phyloP scores from a whole-genome alignment of 441 rosid genomes.

The Adansonia rubrostipa region DNA sequence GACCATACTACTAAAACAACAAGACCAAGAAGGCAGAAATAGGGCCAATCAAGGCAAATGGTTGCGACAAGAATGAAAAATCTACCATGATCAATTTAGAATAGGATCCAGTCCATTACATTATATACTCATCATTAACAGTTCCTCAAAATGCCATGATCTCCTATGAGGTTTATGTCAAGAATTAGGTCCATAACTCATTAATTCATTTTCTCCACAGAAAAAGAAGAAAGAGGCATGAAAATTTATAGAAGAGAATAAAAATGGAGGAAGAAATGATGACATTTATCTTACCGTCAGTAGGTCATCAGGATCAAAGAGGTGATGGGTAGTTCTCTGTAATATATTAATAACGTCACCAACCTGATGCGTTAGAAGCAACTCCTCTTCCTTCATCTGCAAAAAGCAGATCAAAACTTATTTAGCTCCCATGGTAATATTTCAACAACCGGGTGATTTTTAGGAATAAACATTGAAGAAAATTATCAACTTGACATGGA shows the following conservation, averaged over 20 bases:
- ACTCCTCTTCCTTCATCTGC: conserved; percentile 93
- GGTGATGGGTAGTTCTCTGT: conserved; percentile 87
- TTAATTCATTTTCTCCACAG: neutral
- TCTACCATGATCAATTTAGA: neutral
- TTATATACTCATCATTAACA: neutral
- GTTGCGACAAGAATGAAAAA: neutral
- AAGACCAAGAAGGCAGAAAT: neutral
- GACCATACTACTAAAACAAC: neutral
- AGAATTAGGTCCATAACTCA: neutral
- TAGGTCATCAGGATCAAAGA: conserved; percentile 93
- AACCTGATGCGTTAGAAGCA: conserved; percentile 89
- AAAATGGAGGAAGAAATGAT: conserved; percentile 8
- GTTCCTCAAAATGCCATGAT: neutral
- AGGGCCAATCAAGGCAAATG: neutral
- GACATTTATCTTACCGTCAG: conserved; percentile 59
- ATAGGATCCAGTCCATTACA: neutral
- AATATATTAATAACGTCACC: conserved; percentile 86
- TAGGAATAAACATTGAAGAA: neutral
- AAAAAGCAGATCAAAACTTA: conserved; percentile 9
- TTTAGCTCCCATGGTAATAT: conserved; percentile 9
- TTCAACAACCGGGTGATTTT: neutral
- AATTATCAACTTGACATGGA: neutral
- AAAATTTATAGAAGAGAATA: neutral
- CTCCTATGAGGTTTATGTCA: neutral
- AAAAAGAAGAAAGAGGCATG: neutral